Conservation (phyloP, 306 rosid species). For the Mimosa pudica region DNA sequence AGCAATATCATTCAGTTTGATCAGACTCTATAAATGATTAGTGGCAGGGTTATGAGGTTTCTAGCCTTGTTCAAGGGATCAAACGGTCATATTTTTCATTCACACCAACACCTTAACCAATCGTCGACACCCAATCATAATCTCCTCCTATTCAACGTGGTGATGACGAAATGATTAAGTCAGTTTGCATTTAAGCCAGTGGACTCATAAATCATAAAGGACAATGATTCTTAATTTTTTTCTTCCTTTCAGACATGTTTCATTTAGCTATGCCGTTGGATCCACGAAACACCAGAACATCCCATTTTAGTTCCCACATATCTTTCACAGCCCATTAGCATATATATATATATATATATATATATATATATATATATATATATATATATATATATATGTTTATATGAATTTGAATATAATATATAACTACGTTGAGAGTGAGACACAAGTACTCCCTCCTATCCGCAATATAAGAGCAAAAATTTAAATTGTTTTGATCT, state of each 20-base stretch:
- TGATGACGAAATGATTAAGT: constrained; percentile 86
- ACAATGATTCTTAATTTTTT: constrained; percentile 30
- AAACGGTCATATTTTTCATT: constrained; percentile 10
- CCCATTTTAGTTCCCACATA: constrained; percentile 61
- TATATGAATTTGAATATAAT: neutral
- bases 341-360: neutral
- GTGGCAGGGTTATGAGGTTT: neutral
- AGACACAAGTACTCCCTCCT: too few species aligned
- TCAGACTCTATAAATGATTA: neutral
- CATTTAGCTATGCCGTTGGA: constrained; percentile 41
- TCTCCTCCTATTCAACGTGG: constrained; percentile 47
- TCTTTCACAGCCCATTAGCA: constrained; percentile 60
- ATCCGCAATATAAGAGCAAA: too few species aligned
- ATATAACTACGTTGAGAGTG: too few species aligned
- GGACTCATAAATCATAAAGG: constrained; percentile 41
- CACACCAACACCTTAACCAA: neutral
- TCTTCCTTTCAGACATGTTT: constrained; percentile 32
- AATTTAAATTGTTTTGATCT: too few species aligned
- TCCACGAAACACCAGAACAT: constrained; percentile 47
- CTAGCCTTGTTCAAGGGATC: neutral
- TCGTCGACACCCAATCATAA: constrained; percentile 29
- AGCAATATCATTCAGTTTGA: neutral
- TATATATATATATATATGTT: too few species aligned
- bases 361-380: too few species aligned
- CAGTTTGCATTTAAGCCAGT: constrained; percentile 64